These are phyloP conservation scores for Sporothrix protearum DNA, from an alignment of 2,329 filamentous ascomycete species.

Conservation along the genomic window DNA sequence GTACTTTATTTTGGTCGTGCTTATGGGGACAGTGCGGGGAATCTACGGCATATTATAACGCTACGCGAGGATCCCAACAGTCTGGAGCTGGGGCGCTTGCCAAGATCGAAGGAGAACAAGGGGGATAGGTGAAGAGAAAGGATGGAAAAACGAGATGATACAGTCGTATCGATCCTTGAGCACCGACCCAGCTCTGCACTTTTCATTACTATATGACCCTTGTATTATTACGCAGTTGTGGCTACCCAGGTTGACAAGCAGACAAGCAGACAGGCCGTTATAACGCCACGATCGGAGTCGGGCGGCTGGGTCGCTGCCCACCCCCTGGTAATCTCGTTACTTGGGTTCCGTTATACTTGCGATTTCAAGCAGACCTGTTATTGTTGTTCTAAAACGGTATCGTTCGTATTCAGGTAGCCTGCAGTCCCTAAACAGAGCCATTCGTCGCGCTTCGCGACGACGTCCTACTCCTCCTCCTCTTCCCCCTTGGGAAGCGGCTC, in stretches of 20 bases:
- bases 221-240: not conserved
- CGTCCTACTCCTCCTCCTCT: not conserved
- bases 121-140: not conserved
- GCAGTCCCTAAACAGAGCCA: too few relatives aligned
- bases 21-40: not conserved
- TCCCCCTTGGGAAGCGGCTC: slow-evolving; percentile 18
- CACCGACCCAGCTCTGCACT: not conserved
- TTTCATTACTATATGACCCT: not conserved
- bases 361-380: not conserved
- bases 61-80: not conserved
- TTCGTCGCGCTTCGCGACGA: too few relatives aligned
- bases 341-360: not conserved
- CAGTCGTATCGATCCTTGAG: not conserved
- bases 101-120: not conserved
- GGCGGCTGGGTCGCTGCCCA: not conserved
- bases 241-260: not conserved
- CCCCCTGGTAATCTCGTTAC: not conserved
- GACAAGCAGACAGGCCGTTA: not conserved
- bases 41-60: not conserved
- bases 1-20: too few relatives aligned
- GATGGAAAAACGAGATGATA: not conserved
- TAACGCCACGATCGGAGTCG: too few relatives aligned
- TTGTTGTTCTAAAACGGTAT: too few relatives aligned
- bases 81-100: not conserved
- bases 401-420: not conserved